Percentiles rank a stretch among this genome's conserved stretches.
phyloP scores from a whole-genome alignment of 805 yeast species.

The Yamadazyma tumulicola region DNA sequence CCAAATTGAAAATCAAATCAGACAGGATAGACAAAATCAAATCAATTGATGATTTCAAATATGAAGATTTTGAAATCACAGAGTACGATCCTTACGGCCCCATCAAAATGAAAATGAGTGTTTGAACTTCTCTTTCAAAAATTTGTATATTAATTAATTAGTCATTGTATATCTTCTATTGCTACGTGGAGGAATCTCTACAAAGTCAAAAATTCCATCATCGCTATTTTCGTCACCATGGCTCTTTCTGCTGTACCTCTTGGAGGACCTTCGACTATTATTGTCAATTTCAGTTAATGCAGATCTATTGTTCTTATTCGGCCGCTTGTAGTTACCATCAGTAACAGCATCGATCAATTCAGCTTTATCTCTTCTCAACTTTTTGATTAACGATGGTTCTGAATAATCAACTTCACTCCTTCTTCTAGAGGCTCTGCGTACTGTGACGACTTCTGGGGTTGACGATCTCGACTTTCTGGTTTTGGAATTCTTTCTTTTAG shows the following conservation, averaged over 20 bases:
- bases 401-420: constrained; percentile 62
- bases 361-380: constrained; percentile 65
- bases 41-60: constrained; percentile 81
- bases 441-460: neutral
- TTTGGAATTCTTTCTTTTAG: too few species aligned
- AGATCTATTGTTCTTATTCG: constrained; percentile 6
- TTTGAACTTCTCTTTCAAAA: constrained; percentile 36
- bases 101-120: constrained; percentile 97
- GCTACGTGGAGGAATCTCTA: constrained; percentile 15
- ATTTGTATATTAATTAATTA: constrained; percentile 7
- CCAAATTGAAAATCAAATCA: constrained; percentile 69
- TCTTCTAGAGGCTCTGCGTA: constrained; percentile 32
- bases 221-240: neutral
- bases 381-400: constrained; percentile 61
- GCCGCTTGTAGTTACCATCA: constrained; percentile 21
- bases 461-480: neutral
- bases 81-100: constrained; percentile 79
- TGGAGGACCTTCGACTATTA: constrained; percentile 1
- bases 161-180: constrained; percentile 11
- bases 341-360: constrained; percentile 60
- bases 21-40: constrained; percentile 44
- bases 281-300: constrained; percentile 8
- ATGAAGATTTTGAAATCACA: constrained; percentile 79
- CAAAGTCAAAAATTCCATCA: constrained; percentile 36
- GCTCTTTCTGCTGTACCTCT: neutral